Evolutionary conservation across 805 yeast species (phyloP), one percentile per base, ranked within the genome.

Genomic region (Candida germanica): DNA sequence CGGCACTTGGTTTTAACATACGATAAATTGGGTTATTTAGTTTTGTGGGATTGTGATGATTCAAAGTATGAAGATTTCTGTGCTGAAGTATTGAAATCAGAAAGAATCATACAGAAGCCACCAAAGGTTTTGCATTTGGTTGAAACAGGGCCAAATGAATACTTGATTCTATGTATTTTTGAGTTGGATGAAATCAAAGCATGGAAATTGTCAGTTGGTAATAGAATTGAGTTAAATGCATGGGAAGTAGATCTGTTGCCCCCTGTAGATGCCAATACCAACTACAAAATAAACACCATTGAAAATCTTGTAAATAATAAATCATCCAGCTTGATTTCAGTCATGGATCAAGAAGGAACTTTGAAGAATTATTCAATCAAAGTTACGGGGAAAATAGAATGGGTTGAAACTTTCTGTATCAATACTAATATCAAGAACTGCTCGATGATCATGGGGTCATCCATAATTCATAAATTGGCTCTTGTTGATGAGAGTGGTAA

Each of bases 391-490:
- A 18, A 10, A 6, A 19, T 34, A 6, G 52, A 21, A 6, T 87
- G 95, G 93, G 56, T 59, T 3, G 63, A 72, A 33, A 68, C 72
- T 3, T 65, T 66, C 20, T 53, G 58, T 2, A 59, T 86, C 18
- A 64, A 68, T 29, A 82, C 95, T 0, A 80, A 79, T 17, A 68
- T 83, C 3, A 34, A 43, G 4, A 59, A 72, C 20, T 75, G 83
- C 2, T 56, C 73, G 10, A 66, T 68, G 31, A 69, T 87, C 2
- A 77, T 80, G 33, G 94, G 89, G 0, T 84, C 96, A 0, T 79
- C 93, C 0, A 44, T 57, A 2, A 75, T 82, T 7, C 76, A 79
- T 33, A 87, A 85, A 47, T 59, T 87, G 29, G 95, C 94, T 2
- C 69, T 87, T 22, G 80, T 83, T n/a, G 81, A 77, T 54, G 66